Percentiles rank a stretch among this genome's conserved stretches.
Evolutionary conservation across 1,284 basidiomycete genomes (phyloP).

Genomic region (Pseudomicrostroma phylloplanum): DNA sequence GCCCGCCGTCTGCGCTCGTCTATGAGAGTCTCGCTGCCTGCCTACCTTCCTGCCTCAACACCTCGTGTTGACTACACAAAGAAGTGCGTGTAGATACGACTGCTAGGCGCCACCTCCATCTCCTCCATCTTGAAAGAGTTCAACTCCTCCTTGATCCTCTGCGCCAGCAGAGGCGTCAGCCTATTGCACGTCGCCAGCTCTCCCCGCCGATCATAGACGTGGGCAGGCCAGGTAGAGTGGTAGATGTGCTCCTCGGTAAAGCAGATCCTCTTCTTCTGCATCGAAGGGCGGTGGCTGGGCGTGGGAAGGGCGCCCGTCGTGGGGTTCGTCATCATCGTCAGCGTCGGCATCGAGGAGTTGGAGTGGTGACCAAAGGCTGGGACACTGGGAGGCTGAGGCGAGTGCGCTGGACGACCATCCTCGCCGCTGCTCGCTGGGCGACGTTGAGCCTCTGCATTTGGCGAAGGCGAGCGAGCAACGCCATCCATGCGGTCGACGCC

Average conservation of each 20-base stretch:
- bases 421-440: background rate
- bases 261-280: slow-evolving; percentile 64
- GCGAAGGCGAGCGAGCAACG: slow-evolving; percentile 22
- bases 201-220: slow-evolving; percentile 84
- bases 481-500: slow-evolving; percentile 42
- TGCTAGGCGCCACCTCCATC: slow-evolving; percentile 75
- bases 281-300: slow-evolving; percentile 54
- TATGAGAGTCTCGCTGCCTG: too few relatives aligned
- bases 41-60: too few relatives aligned
- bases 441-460: slow-evolving; percentile 9
- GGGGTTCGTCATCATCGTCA: slow-evolving; percentile 63
- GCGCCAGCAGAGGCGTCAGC: slow-evolving; percentile 84
- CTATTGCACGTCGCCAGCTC: slow-evolving; percentile 96
- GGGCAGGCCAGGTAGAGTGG: slow-evolving; percentile 86
- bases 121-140: slow-evolving; percentile 95
- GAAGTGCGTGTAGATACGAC: slow-evolving; percentile 48
- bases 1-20: too few relatives aligned
- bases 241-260: slow-evolving; percentile 89
- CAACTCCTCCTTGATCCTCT: slow-evolving; percentile 76
- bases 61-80: slow-evolving; percentile 25
- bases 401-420: slow-evolving; percentile 23
- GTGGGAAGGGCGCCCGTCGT: slow-evolving; percentile 33
- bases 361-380: slow-evolving; percentile 41
- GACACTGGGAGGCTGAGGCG: slow-evolving; percentile 11
- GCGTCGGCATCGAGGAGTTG: slow-evolving; percentile 68